Percentiles rank a stretch among this genome's conserved stretches.
phyloP scores from a whole-genome alignment of 2,329 filamentous ascomycete species.

The Aschersonia sp. region DNA sequence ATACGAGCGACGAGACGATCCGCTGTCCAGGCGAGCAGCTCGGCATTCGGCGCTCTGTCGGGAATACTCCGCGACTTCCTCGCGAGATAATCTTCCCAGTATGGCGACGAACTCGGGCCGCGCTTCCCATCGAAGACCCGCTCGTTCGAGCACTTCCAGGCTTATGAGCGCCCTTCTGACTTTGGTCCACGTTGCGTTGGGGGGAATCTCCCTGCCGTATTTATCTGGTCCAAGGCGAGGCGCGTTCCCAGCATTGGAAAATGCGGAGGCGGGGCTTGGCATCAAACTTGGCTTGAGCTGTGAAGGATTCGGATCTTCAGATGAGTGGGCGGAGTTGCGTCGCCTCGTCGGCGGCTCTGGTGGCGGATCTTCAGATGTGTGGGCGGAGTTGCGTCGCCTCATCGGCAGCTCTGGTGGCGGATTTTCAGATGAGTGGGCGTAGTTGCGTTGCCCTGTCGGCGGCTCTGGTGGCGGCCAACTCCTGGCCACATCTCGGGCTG shows the following conservation, averaged over 20 bases:
- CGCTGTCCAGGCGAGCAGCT: constrained; percentile 16
- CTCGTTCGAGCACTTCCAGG: constrained; percentile 36
- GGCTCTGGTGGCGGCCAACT: constrained; percentile 7
- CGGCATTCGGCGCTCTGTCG: constrained; percentile 32
- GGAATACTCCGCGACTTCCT: constrained; percentile 37
- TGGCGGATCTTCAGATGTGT: too few species aligned
- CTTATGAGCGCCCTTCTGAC: constrained; percentile 38
- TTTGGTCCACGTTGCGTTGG: constrained; percentile 43
- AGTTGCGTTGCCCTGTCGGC: constrained; percentile 18
- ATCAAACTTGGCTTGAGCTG: background rate
- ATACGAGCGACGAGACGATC: constrained; percentile 4
- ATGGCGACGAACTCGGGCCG: constrained; percentile 44
- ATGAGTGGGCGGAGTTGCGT: too few species aligned
- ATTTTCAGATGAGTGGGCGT: constrained; percentile 10
- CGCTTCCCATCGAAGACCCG: constrained; percentile 43
- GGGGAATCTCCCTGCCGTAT: constrained; percentile 38
- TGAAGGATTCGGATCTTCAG: background rate
- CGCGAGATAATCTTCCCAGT: constrained; percentile 36
- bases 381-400: too few species aligned
- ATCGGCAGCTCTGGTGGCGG: constrained; percentile 6
- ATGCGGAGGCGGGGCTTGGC: background rate
- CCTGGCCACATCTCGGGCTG: constrained; percentile 18
- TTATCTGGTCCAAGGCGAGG: constrained; percentile 39
- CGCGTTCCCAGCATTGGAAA: constrained; percentile 14
- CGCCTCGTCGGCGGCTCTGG: too few species aligned